These are phyloP conservation scores for Tetradesmus obliquus DNA, from an alignment of 139 green algal species.

Conservation along the genomic window DNA sequence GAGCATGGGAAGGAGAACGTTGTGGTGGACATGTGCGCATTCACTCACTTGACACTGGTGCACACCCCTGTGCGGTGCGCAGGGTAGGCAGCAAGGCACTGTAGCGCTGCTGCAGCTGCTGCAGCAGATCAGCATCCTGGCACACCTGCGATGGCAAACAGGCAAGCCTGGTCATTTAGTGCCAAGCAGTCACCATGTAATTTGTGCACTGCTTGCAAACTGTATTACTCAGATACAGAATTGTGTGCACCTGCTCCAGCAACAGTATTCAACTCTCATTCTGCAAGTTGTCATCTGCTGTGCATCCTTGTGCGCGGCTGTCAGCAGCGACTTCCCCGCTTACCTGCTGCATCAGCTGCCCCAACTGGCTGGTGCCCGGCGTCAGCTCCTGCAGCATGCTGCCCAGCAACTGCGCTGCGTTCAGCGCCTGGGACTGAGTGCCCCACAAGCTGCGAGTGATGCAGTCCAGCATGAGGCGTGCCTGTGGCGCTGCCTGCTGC, in stretches of 20 bases:
- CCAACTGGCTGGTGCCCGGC: neutral
- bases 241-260: neutral
- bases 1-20: neutral
- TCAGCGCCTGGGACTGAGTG: neutral
- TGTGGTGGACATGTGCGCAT: neutral
- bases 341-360: neutral
- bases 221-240: too few species aligned
- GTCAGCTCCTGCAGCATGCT: neutral
- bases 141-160: neutral
- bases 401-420: neutral
- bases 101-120: constrained; percentile 9
- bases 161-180: too few species aligned
- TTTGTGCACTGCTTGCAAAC: too few species aligned
- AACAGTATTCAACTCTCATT: too few species aligned
- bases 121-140: neutral
- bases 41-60: neutral
- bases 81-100: neutral
- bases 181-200: too few species aligned
- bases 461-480: constrained; percentile 1
- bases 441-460: neutral
- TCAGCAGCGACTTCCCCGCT: neutral
- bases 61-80: neutral
- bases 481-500: constrained; percentile 4
- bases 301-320: neutral
- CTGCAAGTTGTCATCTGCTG: neutral